Evolutionary conservation across 2,329 filamentous ascomycete genomes (phyloP), one percentile per base, ranked within the genome.

Genomic region (Ophiostoma sp.): DNA sequence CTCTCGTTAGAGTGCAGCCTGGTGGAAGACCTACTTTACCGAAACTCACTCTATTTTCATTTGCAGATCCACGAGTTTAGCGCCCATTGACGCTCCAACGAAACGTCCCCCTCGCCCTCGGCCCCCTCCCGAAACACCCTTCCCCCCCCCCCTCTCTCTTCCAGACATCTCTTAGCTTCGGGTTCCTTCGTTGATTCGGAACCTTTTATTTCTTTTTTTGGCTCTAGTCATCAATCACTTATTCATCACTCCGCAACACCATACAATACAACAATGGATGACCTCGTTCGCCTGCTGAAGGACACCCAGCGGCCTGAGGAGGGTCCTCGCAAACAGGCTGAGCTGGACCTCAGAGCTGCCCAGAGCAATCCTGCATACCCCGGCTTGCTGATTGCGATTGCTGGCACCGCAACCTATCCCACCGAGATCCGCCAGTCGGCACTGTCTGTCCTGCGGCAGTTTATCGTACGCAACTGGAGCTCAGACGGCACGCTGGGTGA

Each of bases 391-490:
- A 85, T 91, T 73, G 88, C 92, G 73, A 89, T 99, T 74, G 93
- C 90, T 72, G 86, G 87, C 63, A 90, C 97, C 78, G 81, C 85
- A 58, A 88, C 89, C 67, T 85, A 96, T 71, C 85, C 90, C 41
- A 82, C 89, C 69, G 84, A 89, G 68, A 87, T 95, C 72, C 90
- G 95, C 70, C 94, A 98, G 80, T 85, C 92, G 49, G 91, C 95
- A 44, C 82, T 98, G 71, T 85, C 91, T 66, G 85, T 87, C 69
- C 84, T 98, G 72, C 91, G 94, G 75, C 87, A 87, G 68, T 96
- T 96, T 77, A 90, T 98, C 71, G 84, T 92, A 77, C 85, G 85
- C 67, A 90, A 92, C 77, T 99, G 95, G 95, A 91, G 88, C 69
- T 84, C 87, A 36, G 86, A 88, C 66, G 87, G 90, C 72, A n/a